Evolutionary conservation across 2,329 filamentous ascomycete genomes (phyloP).

Genomic region (Aschersonia sp.): DNA sequence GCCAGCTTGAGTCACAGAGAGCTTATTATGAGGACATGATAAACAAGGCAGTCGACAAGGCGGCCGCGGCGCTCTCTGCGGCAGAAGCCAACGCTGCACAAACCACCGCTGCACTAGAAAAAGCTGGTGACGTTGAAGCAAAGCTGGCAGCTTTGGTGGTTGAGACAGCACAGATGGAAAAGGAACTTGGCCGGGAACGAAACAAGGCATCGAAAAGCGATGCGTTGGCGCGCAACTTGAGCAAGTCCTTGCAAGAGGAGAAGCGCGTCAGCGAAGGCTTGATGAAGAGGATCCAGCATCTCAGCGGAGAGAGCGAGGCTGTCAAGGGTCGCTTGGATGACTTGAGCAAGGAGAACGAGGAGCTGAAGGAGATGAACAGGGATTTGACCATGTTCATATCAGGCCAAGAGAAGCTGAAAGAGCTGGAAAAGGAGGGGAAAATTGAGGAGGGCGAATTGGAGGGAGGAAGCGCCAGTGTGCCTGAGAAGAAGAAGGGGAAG

Average conservation of each 20-base stretch:
- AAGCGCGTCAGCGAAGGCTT: slow-evolving; percentile 71
- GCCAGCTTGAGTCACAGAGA: slow-evolving; percentile 83
- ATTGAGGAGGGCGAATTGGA: slow-evolving; percentile 57
- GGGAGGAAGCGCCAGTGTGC: slow-evolving; percentile 55
- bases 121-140: slow-evolving; percentile 36
- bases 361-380: slow-evolving; percentile 73
- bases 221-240: slow-evolving; percentile 59
- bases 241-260: slow-evolving; percentile 71
- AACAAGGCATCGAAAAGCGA: slow-evolving; percentile 58
- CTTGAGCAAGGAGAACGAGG: slow-evolving; percentile 49
- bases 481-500: slow-evolving; percentile 39
- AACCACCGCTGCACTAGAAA: slow-evolving; percentile 31
- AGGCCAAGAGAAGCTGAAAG: slow-evolving; percentile 65
- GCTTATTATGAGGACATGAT: slow-evolving; percentile 91
- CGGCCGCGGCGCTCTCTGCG: slow-evolving; percentile 52
- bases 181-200: slow-evolving; percentile 54
- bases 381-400: slow-evolving; percentile 82
- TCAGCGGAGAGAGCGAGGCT: slow-evolving; percentile 47
- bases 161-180: slow-evolving; percentile 55
- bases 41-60: slow-evolving; percentile 80
- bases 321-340: slow-evolving; percentile 42
- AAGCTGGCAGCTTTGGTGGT: slow-evolving; percentile 33
- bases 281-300: slow-evolving; percentile 64
- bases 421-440: slow-evolving; percentile 46
- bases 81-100: slow-evolving; percentile 47